A percentile compares a stretch with the other conserved stretches of the same genome.
These are phyloP conservation scores for Cotoneaster glaucophyllus DNA, from an alignment of 306 rosid species.

Conservation along the genomic window DNA sequence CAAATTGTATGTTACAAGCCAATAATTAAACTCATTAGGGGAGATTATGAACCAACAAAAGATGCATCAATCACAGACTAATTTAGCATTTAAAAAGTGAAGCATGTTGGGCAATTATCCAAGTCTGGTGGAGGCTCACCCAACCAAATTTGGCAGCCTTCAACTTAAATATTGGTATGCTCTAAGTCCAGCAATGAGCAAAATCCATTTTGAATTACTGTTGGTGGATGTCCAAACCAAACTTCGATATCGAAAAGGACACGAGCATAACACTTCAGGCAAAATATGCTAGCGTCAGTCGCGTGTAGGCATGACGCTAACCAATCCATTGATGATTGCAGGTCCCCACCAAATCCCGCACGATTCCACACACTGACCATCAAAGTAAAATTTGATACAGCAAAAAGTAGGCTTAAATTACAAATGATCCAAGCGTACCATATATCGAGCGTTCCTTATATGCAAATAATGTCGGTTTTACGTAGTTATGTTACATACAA, in stretches of 20 bases:
- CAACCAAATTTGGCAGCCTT: background rate
- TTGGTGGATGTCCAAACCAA: background rate
- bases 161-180: background rate
- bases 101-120: too few relatives aligned
- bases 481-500: background rate
- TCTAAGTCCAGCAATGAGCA: background rate
- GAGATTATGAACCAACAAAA: too few relatives aligned
- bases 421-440: background rate
- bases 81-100: too few relatives aligned
- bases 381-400: background rate
- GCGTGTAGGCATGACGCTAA: background rate
- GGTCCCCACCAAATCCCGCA: too few relatives aligned
- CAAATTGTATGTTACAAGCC: too few relatives aligned
- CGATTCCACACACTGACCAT: background rate
- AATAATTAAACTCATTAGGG: too few relatives aligned
- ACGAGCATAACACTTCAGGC: too few relatives aligned
- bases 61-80: too few relatives aligned
- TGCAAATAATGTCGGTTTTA: background rate
- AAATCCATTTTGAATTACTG: background rate
- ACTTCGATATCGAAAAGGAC: too few relatives aligned
- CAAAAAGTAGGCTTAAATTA: background rate
- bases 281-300: too few relatives aligned
- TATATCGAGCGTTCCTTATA: background rate
- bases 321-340: too few relatives aligned
- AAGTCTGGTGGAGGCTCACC: background rate